Conservation (phyloP, 352 stramenopile species). For the Globisporangium okanoganense region DNA sequence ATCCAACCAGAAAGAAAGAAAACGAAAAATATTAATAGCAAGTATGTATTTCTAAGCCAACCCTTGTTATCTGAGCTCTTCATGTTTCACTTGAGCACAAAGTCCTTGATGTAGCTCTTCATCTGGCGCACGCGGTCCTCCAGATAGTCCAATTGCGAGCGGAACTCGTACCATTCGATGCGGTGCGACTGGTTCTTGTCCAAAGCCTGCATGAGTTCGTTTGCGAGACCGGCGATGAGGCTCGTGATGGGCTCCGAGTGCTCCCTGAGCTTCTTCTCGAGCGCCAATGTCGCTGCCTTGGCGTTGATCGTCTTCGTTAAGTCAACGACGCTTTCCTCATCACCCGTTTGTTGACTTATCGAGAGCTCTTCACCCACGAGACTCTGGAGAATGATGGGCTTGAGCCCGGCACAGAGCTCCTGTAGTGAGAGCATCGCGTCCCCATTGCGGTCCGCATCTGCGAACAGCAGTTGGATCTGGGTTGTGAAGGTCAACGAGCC, state of each 20-base stretch:
- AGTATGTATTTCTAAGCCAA: background rate
- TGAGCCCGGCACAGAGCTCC: slow-evolving; percentile 45
- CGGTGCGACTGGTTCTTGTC: slow-evolving; percentile 52
- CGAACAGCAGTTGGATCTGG: slow-evolving; percentile 56
- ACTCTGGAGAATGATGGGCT: slow-evolving; percentile 33
- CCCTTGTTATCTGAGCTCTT: background rate
- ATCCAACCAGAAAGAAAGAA: background rate
- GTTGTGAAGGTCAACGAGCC: slow-evolving; percentile 41
- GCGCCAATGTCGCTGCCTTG: background rate
- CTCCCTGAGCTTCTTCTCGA: slow-evolving; percentile 11
- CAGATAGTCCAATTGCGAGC: slow-evolving; percentile 65
- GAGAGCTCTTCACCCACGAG: slow-evolving; percentile 9
- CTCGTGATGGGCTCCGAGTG: slow-evolving; percentile 23
- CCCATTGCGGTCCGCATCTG: slow-evolving; percentile 44
- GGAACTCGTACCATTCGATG: slow-evolving; percentile 79
- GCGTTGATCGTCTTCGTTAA: background rate
- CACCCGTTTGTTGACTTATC: background rate
- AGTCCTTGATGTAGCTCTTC: slow-evolving; percentile 49
- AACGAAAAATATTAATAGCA: background rate
- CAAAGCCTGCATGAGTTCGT: slow-evolving; percentile 51
- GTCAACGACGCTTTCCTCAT: background rate
- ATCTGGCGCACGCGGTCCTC: slow-evolving; percentile 46
- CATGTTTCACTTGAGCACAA: slow-evolving; percentile 16
- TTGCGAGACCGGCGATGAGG: slow-evolving; percentile 43
- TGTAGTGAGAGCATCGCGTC: slow-evolving; percentile 48